These are phyloP conservation scores for Pulveroboletus ravenelii DNA, from an alignment of 768 basidiomycete genomes.

Conservation along the genomic window DNA sequence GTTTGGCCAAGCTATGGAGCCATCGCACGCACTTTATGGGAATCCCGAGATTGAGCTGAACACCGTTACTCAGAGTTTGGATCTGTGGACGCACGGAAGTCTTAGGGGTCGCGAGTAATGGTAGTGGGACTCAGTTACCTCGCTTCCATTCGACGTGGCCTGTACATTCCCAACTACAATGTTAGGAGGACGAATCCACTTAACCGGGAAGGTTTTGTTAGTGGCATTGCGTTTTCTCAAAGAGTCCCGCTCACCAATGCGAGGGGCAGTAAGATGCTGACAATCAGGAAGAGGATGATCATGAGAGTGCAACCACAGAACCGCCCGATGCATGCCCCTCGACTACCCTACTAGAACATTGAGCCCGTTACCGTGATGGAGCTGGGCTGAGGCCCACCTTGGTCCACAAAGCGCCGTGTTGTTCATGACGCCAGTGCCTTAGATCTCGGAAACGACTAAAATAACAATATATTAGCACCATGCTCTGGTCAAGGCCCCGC, in stretches of 20 bases:
- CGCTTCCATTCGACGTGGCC: constrained; percentile 36
- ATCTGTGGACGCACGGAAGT: constrained; percentile 26
- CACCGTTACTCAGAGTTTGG: constrained; percentile 36
- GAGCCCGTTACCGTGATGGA: background rate
- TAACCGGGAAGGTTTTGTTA: constrained; percentile 2
- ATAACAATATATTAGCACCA: constrained; percentile 3
- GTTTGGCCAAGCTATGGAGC: background rate
- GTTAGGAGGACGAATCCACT: constrained; percentile 80
- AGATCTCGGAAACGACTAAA: constrained; percentile 30
- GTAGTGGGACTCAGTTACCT: constrained; percentile 34
- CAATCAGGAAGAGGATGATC: constrained; percentile 56
- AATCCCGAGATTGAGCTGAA: constrained; percentile 59
- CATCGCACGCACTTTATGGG: constrained; percentile 52
- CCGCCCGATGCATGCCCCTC: constrained; percentile 56
- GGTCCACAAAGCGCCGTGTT: constrained; percentile 65
- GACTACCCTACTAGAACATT: constrained; percentile 44
- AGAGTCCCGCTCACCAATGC: constrained; percentile 48
- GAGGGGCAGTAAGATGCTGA: constrained; percentile 62
- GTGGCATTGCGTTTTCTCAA: background rate
- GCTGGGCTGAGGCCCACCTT: constrained; percentile 37
- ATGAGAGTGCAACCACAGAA: constrained; percentile 76
- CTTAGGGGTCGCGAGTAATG: constrained; percentile 17
- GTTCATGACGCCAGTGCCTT: constrained; percentile 49
- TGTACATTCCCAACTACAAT: constrained; percentile 51
- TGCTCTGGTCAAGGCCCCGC: background rate